These are phyloP conservation scores for Cutaneotrichosporon cyanovorans DNA, from an alignment of 1,284 basidiomycete genomes.

Conservation along the genomic window DNA sequence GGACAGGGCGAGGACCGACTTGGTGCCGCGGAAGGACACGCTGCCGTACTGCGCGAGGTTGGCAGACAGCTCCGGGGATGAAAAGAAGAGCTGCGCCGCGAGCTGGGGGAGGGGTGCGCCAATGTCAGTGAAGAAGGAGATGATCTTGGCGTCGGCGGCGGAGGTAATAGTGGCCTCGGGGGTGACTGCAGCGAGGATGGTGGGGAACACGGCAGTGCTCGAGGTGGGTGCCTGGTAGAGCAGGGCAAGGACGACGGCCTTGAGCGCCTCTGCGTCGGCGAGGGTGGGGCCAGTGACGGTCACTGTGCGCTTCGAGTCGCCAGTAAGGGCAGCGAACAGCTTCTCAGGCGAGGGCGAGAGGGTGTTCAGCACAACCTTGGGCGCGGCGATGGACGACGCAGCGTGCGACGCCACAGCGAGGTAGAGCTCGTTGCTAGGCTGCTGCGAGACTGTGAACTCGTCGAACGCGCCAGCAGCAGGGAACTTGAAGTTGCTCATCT, in stretches of 20 bases:
- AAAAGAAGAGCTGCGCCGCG: conserved; percentile 44
- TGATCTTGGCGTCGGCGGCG: conserved; percentile 35
- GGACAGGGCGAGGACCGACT: conserved; percentile 42
- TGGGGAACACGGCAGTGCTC: conserved; percentile 33
- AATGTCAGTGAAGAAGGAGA: conserved; percentile 46
- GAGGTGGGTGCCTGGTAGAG: conserved; percentile 47
- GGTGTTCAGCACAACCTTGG: conserved; percentile 34
- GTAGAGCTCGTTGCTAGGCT: conserved; percentile 24
- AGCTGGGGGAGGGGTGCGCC: conserved; percentile 41
- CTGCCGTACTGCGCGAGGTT: conserved; percentile 41
- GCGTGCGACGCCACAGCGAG: conserved; percentile 33
- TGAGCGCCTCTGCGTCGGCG: conserved; percentile 38
- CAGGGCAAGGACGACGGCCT: conserved; percentile 44
- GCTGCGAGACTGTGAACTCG: conserved; percentile 26
- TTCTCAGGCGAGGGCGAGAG: conserved; percentile 31
- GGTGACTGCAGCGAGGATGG: conserved; percentile 36
- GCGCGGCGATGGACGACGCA: conserved; percentile 23
- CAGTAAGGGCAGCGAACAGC: conserved; percentile 29
- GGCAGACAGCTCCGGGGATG: conserved; percentile 39
- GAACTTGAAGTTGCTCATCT: conserved; percentile 37
- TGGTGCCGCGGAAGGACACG: conserved; percentile 39
- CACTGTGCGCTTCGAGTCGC: conserved; percentile 27
- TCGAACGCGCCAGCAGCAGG: conserved; percentile 23
- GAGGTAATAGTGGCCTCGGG: conserved; percentile 18
- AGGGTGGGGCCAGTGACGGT: conserved; percentile 32